Conservation (phyloP, 495 filamentous ascomycete species). For the Friedmanniomyces simplex region DNA sequence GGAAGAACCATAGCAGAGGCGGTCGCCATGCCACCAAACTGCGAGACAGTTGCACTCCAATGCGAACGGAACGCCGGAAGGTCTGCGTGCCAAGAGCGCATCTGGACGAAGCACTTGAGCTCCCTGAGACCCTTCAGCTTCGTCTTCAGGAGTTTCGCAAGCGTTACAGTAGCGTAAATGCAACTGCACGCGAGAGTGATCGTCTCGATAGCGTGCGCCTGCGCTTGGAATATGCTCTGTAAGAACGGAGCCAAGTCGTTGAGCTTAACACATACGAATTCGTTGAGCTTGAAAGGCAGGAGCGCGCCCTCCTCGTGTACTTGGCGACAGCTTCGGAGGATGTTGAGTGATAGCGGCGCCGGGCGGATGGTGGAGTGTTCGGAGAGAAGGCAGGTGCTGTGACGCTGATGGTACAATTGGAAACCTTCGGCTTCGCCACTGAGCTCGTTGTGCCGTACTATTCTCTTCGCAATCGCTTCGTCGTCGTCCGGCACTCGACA, state of each 20-base stretch:
- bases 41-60: no score
- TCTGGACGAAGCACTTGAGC: neutral
- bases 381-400: neutral
- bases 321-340: constrained; percentile 1
- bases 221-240: neutral
- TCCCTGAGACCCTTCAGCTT: neutral
- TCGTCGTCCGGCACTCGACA: neutral
- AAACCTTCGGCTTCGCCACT: neutral
- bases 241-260: neutral
- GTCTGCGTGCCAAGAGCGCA: no score
- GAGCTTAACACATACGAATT: no score
- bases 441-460: neutral
- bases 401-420: neutral
- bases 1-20: neutral
- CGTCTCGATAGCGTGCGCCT: neutral
- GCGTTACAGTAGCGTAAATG: neutral
- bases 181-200: neutral
- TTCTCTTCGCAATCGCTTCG: neutral
- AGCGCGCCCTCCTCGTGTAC: constrained; percentile 6
- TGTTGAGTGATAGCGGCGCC: neutral
- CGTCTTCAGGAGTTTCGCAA: neutral
- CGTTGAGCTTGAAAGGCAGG: constrained; percentile 3
- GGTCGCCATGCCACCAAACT: neutral
- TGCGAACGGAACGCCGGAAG: neutral
- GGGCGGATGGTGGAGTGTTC: no score